These are phyloP conservation scores for Hibiscus trionum DNA, from an alignment of 345 rosid genomes.

Conservation along the genomic window DNA sequence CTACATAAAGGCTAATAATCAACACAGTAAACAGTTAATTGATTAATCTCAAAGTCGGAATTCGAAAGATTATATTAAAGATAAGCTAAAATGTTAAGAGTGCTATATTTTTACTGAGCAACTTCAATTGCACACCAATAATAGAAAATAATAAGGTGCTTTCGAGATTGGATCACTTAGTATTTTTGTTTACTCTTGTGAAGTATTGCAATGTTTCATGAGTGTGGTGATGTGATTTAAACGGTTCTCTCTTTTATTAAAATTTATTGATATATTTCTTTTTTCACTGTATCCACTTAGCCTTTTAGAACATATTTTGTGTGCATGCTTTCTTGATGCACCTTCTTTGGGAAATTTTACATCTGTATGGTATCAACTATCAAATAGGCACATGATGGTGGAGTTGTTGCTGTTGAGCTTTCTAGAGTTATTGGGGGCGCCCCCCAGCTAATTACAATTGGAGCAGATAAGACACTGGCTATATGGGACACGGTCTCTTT, in stretches of 20 bases:
- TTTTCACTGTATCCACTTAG: background rate
- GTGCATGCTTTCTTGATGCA: background rate
- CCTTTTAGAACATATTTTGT: background rate
- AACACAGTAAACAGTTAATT: background rate
- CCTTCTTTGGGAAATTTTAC: background rate
- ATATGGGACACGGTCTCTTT: slow-evolving; percentile 98
- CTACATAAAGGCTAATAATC: background rate
- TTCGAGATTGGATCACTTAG: background rate
- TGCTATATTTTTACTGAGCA: background rate
- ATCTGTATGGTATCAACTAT: slow-evolving; percentile 14
- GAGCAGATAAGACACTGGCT: slow-evolving; percentile 96
- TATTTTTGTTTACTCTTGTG: background rate
- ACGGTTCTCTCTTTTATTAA: background rate
- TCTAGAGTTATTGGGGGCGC: slow-evolving; percentile 94
- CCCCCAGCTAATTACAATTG: slow-evolving; percentile 92
- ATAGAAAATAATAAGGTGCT: background rate
- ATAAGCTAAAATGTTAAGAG: background rate
- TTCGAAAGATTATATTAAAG: background rate
- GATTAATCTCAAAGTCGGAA: background rate
- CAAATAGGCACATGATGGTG: slow-evolving; percentile 97
- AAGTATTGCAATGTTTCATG: background rate
- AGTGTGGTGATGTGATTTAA: background rate
- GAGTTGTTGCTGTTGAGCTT: slow-evolving; percentile 88
- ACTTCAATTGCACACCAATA: background rate
- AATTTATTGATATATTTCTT: background rate